phyloP scores from a whole-genome alignment of 331 rosid species.

The Phaseolus coccineus region DNA sequence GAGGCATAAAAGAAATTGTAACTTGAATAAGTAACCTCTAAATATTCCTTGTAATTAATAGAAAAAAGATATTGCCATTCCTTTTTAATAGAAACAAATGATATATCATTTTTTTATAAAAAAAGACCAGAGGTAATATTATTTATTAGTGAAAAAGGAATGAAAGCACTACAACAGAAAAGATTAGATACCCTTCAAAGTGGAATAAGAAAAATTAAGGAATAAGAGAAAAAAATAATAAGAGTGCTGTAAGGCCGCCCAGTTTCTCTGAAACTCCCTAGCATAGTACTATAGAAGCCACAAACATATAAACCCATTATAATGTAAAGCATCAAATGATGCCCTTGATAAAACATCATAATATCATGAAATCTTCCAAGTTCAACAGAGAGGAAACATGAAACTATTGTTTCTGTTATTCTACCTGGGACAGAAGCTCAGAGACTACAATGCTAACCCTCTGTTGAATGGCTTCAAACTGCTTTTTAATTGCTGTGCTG shows the following conservation, averaged over 20 bases:
- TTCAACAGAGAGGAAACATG: constrained; percentile 29
- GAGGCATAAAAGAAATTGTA: constrained; percentile 35
- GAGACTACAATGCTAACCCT: constrained; percentile 85
- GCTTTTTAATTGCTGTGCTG: constrained; percentile 60
- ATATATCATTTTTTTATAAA: too few relatives aligned
- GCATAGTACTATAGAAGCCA: constrained; percentile 30
- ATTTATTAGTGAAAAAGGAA: background rate
- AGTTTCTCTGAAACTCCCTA: constrained; percentile 29
- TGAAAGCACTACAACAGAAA: constrained; percentile 30
- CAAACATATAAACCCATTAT: constrained; percentile 29
- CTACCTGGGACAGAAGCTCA: constrained; percentile 96
- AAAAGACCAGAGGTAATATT: background rate
- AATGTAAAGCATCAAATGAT: constrained; percentile 27
- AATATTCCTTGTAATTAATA: constrained; percentile 8
- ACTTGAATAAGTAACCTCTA: constrained; percentile 18
- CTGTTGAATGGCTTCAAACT: constrained; percentile 77
- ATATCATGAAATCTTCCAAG: constrained; percentile 31
- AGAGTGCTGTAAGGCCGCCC: constrained; percentile 14
- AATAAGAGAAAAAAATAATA: constrained; percentile 13
- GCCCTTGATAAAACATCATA: constrained; percentile 20
- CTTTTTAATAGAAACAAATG: background rate
- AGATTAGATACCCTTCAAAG: constrained; percentile 21
- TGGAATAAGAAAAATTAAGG: background rate
- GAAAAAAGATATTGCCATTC: background rate
- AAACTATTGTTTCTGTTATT: constrained; percentile 51